Conservation (phyloP, 2,329 filamentous ascomycete genomes). For the Esteya vermicola region DNA sequence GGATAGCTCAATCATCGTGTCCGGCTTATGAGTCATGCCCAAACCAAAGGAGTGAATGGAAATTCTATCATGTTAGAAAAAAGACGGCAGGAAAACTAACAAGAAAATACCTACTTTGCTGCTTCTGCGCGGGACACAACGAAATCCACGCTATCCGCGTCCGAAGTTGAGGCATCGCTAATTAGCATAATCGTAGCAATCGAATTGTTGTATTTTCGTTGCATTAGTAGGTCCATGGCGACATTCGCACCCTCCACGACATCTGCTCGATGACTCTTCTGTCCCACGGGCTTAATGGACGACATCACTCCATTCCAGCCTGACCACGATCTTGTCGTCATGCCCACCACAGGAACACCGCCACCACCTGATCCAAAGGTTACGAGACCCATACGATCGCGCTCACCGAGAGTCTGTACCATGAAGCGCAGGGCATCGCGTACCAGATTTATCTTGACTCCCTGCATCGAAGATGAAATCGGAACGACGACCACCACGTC, state of each 20-base stretch:
- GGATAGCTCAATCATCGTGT: conserved; percentile 96
- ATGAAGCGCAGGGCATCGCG: conserved; percentile 87
- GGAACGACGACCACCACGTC: conserved; percentile 95
- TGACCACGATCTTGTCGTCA: conserved; percentile 90
- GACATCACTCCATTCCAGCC: conserved; percentile 80
- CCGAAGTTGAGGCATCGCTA: conserved; percentile 90
- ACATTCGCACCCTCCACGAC: conserved; percentile 96
- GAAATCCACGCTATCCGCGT: conserved; percentile 92
- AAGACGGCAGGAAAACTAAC: too few relatives aligned
- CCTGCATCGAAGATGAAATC: conserved; percentile 96
- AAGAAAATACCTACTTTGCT: conserved; percentile 56
- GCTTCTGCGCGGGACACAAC: conserved; percentile 93
- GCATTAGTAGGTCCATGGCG: conserved; percentile 97
- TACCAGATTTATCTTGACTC: conserved; percentile 92
- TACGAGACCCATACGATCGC: conserved; percentile 92
- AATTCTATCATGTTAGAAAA: conserved; percentile 43
- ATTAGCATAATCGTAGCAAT: conserved; percentile 93
- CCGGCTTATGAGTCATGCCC: conserved; percentile 92
- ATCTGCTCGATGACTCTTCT: conserved; percentile 92
- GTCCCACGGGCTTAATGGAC: conserved; percentile 83
- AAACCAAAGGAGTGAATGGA: conserved; percentile 93
- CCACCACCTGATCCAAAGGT: conserved; percentile 93
- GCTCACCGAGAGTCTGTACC: conserved; percentile 75
- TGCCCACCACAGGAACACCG: conserved; percentile 88
- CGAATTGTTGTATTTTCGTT: conserved; percentile 88